These are phyloP conservation scores for Rhododendron mucronatum DNA, from an alignment of 148 eudicot species.

Conservation along the genomic window DNA sequence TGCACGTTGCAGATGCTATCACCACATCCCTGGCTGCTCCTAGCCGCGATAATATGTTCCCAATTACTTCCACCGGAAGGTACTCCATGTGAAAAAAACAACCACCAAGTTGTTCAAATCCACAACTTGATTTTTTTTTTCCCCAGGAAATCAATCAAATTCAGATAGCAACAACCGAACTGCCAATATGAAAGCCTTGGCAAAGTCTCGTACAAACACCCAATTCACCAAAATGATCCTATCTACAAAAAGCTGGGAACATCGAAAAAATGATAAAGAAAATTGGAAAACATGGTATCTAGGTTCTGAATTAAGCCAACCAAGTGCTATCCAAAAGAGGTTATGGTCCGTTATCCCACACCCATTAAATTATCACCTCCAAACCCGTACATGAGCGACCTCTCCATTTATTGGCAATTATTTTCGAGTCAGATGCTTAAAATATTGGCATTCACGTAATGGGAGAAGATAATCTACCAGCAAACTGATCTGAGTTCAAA, in stretches of 20 bases:
- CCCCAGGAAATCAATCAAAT: background rate
- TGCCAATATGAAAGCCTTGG: background rate
- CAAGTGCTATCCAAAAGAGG: background rate
- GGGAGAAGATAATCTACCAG: too few relatives aligned
- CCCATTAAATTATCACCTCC: background rate
- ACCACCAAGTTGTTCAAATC: background rate
- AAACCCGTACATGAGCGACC: background rate
- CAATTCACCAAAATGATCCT: background rate
- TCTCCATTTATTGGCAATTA: background rate
- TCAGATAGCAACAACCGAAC: background rate
- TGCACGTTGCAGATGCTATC: constrained; percentile 69
- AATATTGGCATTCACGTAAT: background rate
- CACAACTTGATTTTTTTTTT: background rate
- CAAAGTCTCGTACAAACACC: too few relatives aligned
- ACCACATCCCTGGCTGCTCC: constrained; percentile 79
- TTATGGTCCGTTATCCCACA: too few relatives aligned
- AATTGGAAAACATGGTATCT: background rate
- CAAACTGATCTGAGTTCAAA: background rate
- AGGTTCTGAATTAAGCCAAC: background rate
- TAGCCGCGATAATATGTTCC: constrained; percentile 76
- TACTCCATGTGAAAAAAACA: constrained; percentile 41
- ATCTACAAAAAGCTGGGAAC: background rate
- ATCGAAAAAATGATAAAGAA: background rate
- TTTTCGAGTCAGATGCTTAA: background rate
- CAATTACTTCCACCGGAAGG: constrained; percentile 88